Percentiles rank a stretch among this genome's conserved stretches.
phyloP scores from a whole-genome alignment of 805 yeast species.

The Saccharomyces mikatae region DNA sequence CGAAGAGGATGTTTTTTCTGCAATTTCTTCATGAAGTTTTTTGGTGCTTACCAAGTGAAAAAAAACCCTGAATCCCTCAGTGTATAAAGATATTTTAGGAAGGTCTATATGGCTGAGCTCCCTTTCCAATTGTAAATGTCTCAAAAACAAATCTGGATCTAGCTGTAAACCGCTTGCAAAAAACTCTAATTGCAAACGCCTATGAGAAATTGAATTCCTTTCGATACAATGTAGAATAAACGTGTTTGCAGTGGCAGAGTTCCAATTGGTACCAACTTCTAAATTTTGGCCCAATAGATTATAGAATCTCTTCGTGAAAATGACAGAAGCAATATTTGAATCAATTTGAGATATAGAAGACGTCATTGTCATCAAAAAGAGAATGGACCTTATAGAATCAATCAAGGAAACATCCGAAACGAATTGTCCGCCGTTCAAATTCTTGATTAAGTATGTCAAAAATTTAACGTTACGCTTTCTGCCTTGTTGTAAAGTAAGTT shows the following conservation, averaged over 20 bases:
- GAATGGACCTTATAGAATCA: conserved; percentile 12
- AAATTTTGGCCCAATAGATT: conserved; percentile 9
- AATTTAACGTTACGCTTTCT: conserved; percentile 10
- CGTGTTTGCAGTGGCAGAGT: conserved; percentile 9
- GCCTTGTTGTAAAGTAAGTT: conserved; percentile 13
- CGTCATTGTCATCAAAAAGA: conserved; percentile 9
- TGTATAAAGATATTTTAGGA: conserved; percentile 22
- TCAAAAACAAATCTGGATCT: conserved; percentile 24
- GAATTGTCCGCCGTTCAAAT: conserved; percentile 11
- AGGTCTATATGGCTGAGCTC: conserved; percentile 8
- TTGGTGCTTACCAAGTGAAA: conserved; percentile 17
- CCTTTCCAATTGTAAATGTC: conserved; percentile 14
- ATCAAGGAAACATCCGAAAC: conserved; percentile 13
- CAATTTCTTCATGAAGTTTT: conserved; percentile 13
- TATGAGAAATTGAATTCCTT: conserved; percentile 13
- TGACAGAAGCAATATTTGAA: conserved; percentile 7
- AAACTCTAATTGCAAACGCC: conserved; percentile 18
- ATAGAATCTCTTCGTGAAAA: conserved; percentile 7
- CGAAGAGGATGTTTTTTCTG: conserved; percentile 13
- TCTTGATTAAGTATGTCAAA: conserved; percentile 12
- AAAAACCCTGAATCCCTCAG: conserved; percentile 30
- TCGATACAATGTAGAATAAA: conserved; percentile 9
- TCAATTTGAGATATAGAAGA: conserved; percentile 8
- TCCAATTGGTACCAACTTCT: conserved; percentile 14
- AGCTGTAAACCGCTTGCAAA: conserved; percentile 20